Evolutionary conservation across 2,329 filamentous ascomycete species (phyloP), one percentile per base, ranked within the genome.

Genomic region (Penicillium sp.): DNA sequence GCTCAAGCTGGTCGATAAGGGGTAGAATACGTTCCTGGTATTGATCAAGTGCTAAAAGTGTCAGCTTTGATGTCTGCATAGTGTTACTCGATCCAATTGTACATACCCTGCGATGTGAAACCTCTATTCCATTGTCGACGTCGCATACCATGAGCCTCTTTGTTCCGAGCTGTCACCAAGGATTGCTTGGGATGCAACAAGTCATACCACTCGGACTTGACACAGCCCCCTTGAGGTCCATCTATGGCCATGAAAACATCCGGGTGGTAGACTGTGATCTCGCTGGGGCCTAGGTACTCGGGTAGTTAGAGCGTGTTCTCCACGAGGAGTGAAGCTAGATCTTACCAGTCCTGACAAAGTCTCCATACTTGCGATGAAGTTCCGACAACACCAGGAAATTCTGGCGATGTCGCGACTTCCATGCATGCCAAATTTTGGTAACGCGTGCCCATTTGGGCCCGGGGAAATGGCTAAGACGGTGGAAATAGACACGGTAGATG

Each of bases 401-500:
- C 37, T 74, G 63, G 2, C 69, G 59, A 35, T 70, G 59, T 42
- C 72, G 73, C 15, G 64, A 60, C 12, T 73, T 56, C 51, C 65
- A 69, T 1, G 78, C 61, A 37, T 75, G 73, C 70, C 79, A 79
- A 3, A 79, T 67, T 54, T 81, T 81, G 17, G 73, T 74, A 19
- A 79, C 61, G 2, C 74, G 70, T 22, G 75, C 76, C 10, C 67
- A 66, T 50, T 73, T 73, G 1, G 80, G 80, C 0, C 80, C 79
- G 1, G 72, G 73, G 42, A 81, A 79, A 64, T 72, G 56, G n/a
- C 67, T 71, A 12, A 80, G 68, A 3, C 75, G 76, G 57, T 81
- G 80, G 61, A 80, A 80, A 58, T 78, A 74, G 2, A 72, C 59
- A 17, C 80, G 73, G 66, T 82, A 79, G n/a, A 77, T 58, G 8